These are phyloP conservation scores for Didymella glomerata DNA, from an alignment of 2,329 filamentous ascomycete species.

Conservation along the genomic window DNA sequence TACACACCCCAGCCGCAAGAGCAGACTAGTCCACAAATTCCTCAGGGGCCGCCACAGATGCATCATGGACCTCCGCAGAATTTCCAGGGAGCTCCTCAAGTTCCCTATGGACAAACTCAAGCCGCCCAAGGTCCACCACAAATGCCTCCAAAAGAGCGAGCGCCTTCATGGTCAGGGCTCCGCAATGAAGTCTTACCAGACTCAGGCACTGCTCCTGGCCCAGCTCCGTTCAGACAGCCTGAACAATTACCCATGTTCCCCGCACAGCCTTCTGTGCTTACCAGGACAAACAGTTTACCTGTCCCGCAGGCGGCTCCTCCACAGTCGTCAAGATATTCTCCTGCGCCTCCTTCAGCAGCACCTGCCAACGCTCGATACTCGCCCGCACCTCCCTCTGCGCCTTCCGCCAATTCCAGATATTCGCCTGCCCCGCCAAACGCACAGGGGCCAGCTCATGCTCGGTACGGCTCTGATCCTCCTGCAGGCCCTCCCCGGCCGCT, in stretches of 20 bases:
- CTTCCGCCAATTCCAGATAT: constrained; percentile 48
- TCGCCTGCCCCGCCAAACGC: constrained; percentile 51
- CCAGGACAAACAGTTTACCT: constrained; percentile 44
- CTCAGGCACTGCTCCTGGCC: constrained; percentile 25
- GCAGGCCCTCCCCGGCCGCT: constrained; percentile 46
- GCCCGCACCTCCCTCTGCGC: constrained; percentile 50
- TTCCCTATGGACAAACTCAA: constrained; percentile 33
- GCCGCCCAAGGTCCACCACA: constrained; percentile 36
- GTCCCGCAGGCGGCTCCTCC: constrained; percentile 42
- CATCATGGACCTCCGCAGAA: constrained; percentile 29
- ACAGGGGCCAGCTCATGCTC: constrained; percentile 46
- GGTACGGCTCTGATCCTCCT: constrained; percentile 51
- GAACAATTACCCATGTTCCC: constrained; percentile 53
- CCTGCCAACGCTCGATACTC: constrained; percentile 54
- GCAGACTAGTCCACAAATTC: constrained; percentile 39
- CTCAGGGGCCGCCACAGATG: constrained; percentile 35
- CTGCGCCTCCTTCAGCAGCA: constrained; percentile 42
- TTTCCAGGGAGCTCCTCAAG: constrained; percentile 41
- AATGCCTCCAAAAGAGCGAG: constrained; percentile 45
- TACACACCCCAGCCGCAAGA: constrained; percentile 50
- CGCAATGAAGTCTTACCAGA: constrained; percentile 48
- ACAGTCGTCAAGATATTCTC: constrained; percentile 46
- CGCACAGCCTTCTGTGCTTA: constrained; percentile 42
- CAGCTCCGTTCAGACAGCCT: constrained; percentile 52
- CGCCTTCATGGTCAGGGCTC: constrained; percentile 47